Evolutionary conservation across 257 asterid species (phyloP), one percentile per base, ranked within the genome.

Genomic region (Scutellaria minor): DNA sequence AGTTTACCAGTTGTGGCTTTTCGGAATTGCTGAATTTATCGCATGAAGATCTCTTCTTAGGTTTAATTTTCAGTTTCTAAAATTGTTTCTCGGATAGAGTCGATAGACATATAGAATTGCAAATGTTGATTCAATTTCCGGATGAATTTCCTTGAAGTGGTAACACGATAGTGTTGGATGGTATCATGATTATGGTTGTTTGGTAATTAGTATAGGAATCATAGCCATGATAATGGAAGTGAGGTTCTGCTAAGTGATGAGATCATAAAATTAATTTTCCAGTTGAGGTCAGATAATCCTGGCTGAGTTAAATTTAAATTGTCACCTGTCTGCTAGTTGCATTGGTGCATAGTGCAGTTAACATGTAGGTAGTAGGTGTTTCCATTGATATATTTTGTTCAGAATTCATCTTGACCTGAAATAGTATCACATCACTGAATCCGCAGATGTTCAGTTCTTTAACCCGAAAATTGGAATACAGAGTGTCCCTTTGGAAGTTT

Each of bases 11-110:
- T 74, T 51, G 4, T 31, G 37, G 37, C 37, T 31, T 2, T 2
- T 31, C 37, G 37, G 37, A 31, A 31, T 31, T 71, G 99, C 99
- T 67, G 98, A 92, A 84, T 83, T 92, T 44, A 84, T 92, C 7
- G 93, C 98, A 62, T 86, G 98, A 68, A 81, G 97, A 79, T 92
- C 97, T 72, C 90, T 95, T 9, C 78, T 92, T 40, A 87, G 98
- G 99, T 94, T 18, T 31, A 67, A 8, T 3, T 81, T 56, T 70
- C 70, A 39, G 64, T 42, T 62, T 64, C 27, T 44, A 22, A 22
- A 24, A 1, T 56, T 44, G 44, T 53, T 71, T 6, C 58, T 63
- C 5, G 8, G 76, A 44, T 62, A 37, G 66, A 31, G 37, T 31
- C 37, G 37, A 31, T 2, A 2, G 5, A 44, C n/a, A 39, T 37